Percentiles rank a stretch among this genome's conserved stretches.
Evolutionary conservation across 75 land plant species (phyloP).

Genomic region (Ceratopteris richardii): DNA sequence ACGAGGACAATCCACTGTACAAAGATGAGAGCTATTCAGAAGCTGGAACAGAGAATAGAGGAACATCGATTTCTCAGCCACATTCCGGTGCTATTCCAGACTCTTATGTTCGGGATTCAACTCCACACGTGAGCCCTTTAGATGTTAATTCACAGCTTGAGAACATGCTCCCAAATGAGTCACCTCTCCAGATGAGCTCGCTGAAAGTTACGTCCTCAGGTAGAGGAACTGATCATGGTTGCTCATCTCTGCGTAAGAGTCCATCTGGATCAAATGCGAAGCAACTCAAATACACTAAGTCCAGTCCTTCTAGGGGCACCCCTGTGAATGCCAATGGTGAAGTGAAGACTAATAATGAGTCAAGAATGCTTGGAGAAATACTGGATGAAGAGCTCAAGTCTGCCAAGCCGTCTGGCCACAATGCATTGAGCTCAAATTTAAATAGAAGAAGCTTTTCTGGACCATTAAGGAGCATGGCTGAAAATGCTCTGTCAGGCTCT

Average conservation of each 20-base stretch:
- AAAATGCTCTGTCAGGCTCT: conserved; percentile 14
- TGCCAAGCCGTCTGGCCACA: background rate
- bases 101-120: no score
- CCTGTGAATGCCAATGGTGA: background rate
- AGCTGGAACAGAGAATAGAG: background rate
- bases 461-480: background rate
- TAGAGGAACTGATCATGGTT: no score
- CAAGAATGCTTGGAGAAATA: background rate
- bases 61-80: no score
- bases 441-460: conserved; percentile 3
- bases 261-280: no score
- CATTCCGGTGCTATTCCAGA: no score
- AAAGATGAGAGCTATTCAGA: conserved; percentile 1
- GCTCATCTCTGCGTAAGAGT: no score
- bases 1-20: background rate
- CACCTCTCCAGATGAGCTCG: no score
- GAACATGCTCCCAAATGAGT: no score
- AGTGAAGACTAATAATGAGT: background rate
- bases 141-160: no score
- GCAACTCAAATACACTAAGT: background rate
- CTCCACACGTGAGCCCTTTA: no score
- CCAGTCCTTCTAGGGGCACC: background rate
- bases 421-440: background rate
- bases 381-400: background rate
- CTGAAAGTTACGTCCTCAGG: no score